Evolutionary conservation across 176 grass and related monocot species (phyloP).

Genomic region (Paspalum vaginatum): DNA sequence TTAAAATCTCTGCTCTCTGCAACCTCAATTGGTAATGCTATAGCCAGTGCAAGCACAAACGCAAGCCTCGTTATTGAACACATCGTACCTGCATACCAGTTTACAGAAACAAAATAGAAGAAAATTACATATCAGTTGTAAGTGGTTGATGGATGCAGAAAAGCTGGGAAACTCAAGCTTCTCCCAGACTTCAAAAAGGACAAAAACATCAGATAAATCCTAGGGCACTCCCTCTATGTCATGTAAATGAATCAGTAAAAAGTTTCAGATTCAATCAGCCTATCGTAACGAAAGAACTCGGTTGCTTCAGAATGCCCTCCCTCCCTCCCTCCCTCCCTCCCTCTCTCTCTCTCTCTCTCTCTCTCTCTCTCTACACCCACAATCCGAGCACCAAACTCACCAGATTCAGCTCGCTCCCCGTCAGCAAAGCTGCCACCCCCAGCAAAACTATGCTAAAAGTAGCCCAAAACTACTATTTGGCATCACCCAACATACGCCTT

Average conservation of each 20-base stretch:
- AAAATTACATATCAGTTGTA: not conserved
- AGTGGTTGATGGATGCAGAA: not conserved
- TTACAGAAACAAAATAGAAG: constrained; percentile 9
- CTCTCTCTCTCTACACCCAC: too few relatives aligned
- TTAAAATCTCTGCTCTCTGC: constrained; percentile 28
- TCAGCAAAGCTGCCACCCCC: not conserved
- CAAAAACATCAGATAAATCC: not conserved
- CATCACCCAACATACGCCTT: not conserved
- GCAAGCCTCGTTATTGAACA: not conserved
- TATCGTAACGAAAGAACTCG: not conserved
- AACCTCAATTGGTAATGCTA: constrained; percentile 2
- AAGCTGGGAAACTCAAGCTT: not conserved
- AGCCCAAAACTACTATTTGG: not conserved
- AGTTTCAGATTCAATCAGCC: constrained; percentile 9
- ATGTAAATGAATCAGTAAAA: not conserved
- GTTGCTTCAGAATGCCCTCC: not conserved
- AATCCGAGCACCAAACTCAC: not conserved
- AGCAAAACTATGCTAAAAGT: not conserved
- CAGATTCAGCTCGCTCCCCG: constrained; percentile 39
- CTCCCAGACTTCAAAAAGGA: not conserved
- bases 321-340: too few relatives aligned
- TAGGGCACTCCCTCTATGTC: not conserved
- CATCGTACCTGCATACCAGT: constrained; percentile 34
- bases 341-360: too few relatives aligned
- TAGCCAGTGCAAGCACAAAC: constrained; percentile 30